A percentile compares a stretch with the other conserved stretches of the same genome.
Evolutionary conservation across 345 rosid genomes (phyloP).

Genomic region (Salix viminalis): DNA sequence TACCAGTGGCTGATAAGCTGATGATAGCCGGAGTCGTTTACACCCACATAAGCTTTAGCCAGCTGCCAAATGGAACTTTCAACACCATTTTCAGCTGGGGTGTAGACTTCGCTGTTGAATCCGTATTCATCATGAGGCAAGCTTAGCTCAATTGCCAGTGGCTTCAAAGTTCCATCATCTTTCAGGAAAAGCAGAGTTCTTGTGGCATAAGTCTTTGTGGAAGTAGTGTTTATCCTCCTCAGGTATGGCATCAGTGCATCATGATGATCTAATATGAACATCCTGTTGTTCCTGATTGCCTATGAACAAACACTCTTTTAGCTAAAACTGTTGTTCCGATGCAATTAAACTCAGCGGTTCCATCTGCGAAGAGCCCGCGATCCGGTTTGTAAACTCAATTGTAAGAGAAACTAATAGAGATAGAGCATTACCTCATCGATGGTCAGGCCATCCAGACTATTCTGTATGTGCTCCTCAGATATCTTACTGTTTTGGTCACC

Average conservation of each 20-base stretch:
- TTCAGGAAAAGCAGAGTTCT: slow-evolving; percentile 75
- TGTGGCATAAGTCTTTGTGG: slow-evolving; percentile 60
- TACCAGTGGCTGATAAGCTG: slow-evolving; percentile 96
- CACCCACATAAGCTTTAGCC: slow-evolving; percentile 85
- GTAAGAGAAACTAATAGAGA: background rate
- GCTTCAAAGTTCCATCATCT: slow-evolving; percentile 77
- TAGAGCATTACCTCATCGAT: slow-evolving; percentile 17
- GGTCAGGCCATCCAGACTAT: slow-evolving; percentile 23
- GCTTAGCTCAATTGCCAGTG: slow-evolving; percentile 77
- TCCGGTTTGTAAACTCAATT: background rate
- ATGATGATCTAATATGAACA: slow-evolving; percentile 81
- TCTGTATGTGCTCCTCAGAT: slow-evolving; percentile 27
- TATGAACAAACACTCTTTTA: slow-evolving; percentile 13
- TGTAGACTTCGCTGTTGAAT: slow-evolving; percentile 54
- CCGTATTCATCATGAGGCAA: slow-evolving; percentile 67
- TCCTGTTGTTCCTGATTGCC: slow-evolving; percentile 57
- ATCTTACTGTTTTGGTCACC: slow-evolving; percentile 37
- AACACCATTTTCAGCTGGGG: slow-evolving; percentile 66
- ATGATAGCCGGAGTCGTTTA: slow-evolving; percentile 81
- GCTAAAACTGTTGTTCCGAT: background rate
- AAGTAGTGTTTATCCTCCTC: slow-evolving; percentile 58
- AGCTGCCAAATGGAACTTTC: slow-evolving; percentile 69
- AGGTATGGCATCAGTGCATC: slow-evolving; percentile 75
- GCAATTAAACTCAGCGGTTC: too few relatives aligned
- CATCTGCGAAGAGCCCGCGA: background rate